Evolutionary conservation across 2,329 filamentous ascomycete genomes (phyloP).

Genomic region (Paecilomyces formosus): DNA sequence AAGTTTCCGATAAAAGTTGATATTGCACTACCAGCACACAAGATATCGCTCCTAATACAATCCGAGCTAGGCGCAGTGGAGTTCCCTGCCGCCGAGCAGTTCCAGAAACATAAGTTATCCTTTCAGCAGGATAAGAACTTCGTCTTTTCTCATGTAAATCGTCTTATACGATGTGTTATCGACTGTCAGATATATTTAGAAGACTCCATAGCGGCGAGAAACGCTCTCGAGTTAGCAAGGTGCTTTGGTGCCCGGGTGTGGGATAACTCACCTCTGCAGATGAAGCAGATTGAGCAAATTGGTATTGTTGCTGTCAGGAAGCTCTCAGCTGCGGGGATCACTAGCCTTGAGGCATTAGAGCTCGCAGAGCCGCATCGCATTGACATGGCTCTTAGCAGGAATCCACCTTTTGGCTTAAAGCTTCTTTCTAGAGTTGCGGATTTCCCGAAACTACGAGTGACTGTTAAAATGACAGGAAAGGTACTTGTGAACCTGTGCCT

Average conservation of each 20-base stretch:
- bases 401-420: conserved; percentile 74
- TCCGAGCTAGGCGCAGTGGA: conserved; percentile 62
- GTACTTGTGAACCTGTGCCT: conserved; percentile 17
- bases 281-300: conserved; percentile 75
- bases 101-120: conserved; percentile 47
- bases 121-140: conserved; percentile 54
- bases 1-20: conserved; percentile 64
- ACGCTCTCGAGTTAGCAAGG: conserved; percentile 68
- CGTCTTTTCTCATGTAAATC: conserved; percentile 62
- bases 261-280: conserved; percentile 74
- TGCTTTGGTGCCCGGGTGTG: conserved; percentile 68
- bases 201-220: conserved; percentile 61
- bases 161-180: conserved; percentile 66
- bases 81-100: conserved; percentile 51
- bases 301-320: conserved; percentile 70
- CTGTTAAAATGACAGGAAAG: conserved; percentile 44
- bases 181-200: conserved; percentile 58
- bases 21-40: conserved; percentile 60
- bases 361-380: conserved; percentile 62
- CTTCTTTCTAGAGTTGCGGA: conserved; percentile 56
- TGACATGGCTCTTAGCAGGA: conserved; percentile 67
- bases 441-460: conserved; percentile 63
- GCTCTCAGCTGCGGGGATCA: conserved; percentile 63
- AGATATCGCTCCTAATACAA: conserved; percentile 72
- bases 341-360: conserved; percentile 63